These are phyloP conservation scores for Prunus mongolica DNA, from an alignment of 306 rosid genomes.

Conservation along the genomic window DNA sequence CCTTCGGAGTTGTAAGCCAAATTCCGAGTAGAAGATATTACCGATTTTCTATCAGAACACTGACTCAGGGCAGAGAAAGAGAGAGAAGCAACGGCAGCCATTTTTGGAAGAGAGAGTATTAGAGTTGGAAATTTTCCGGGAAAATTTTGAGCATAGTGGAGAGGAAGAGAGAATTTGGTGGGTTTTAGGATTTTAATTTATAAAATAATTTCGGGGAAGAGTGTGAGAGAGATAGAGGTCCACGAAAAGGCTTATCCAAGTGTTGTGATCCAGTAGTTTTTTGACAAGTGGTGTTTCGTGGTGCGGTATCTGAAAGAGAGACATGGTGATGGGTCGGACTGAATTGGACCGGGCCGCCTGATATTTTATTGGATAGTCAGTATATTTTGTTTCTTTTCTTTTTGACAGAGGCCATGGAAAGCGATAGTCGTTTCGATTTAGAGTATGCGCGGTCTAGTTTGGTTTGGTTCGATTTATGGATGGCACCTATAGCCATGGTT, in stretches of 20 bases:
- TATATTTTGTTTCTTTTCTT: not conserved
- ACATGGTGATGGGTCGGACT: not conserved
- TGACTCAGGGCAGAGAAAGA: slow-evolving; percentile 57
- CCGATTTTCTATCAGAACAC: slow-evolving; percentile 42
- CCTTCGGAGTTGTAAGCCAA: slow-evolving; percentile 40
- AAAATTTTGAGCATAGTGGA: slow-evolving; percentile 27
- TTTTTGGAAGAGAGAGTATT: slow-evolving; percentile 6
- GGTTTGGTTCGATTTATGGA: too few species aligned
- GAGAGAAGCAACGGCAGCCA: slow-evolving; percentile 73
- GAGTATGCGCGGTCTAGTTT: too few species aligned
- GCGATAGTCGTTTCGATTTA: too few species aligned
- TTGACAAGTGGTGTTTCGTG: slow-evolving; percentile 33
- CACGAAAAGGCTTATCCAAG: slow-evolving; percentile 62
- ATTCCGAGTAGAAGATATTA: slow-evolving; percentile 37
- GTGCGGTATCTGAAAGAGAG: not conserved
- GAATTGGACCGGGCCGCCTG: not conserved
- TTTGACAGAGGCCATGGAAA: not conserved
- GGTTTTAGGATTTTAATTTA: slow-evolving; percentile 13
- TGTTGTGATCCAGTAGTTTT: slow-evolving; percentile 22
- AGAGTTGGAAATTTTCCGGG: slow-evolving; percentile 27
- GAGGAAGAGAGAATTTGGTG: slow-evolving; percentile 13
- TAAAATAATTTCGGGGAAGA: slow-evolving; percentile 1
- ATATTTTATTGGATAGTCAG: not conserved
- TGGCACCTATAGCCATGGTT: too few species aligned
- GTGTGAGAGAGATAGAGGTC: slow-evolving; percentile 34